These are phyloP conservation scores for Zygoascus ofunaensis DNA, from an alignment of 805 yeast genomes.

Conservation along the genomic window DNA sequence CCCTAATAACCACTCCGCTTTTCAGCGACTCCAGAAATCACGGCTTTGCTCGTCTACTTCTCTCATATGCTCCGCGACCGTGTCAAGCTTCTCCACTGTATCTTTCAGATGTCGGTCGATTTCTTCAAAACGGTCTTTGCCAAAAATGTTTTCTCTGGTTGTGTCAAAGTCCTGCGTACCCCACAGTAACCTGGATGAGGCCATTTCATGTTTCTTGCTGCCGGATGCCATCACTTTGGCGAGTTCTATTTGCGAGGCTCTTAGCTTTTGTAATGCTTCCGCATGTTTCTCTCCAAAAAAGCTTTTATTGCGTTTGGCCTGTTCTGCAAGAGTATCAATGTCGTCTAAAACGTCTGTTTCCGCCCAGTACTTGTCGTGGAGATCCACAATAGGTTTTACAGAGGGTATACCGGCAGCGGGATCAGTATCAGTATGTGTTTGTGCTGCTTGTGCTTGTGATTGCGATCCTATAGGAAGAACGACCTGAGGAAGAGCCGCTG, in stretches of 20 bases:
- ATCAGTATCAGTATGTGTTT: too few species aligned
- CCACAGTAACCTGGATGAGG: constrained; percentile 26
- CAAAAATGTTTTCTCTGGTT: constrained; percentile 32
- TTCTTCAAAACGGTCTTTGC: constrained; percentile 44
- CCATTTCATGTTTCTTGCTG: constrained; percentile 21
- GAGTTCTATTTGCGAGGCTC: constrained; percentile 46
- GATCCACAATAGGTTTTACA: constrained; percentile 50
- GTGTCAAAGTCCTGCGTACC: constrained; percentile 25
- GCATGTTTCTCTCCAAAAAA: constrained; percentile 39
- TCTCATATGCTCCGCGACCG: constrained; percentile 39
- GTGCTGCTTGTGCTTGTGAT: neutral
- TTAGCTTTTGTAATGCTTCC: constrained; percentile 42
- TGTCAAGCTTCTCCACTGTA: constrained; percentile 40
- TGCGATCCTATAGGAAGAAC: too few species aligned
- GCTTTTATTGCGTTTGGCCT: constrained; percentile 25
- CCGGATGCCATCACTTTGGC: constrained; percentile 33
- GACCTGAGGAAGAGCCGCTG: too few species aligned
- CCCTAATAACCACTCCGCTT: too few species aligned
- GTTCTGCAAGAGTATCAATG: constrained; percentile 50
- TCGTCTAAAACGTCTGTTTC: constrained; percentile 81
- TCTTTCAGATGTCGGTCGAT: constrained; percentile 42
- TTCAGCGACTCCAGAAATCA: constrained; percentile 22
- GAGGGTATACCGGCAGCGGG: constrained; percentile 32
- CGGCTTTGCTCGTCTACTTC: constrained; percentile 25
- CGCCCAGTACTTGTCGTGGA: constrained; percentile 76